Conservation (phyloP, 78 protist genomes). For the Dictyostelium firmibasis region DNA sequence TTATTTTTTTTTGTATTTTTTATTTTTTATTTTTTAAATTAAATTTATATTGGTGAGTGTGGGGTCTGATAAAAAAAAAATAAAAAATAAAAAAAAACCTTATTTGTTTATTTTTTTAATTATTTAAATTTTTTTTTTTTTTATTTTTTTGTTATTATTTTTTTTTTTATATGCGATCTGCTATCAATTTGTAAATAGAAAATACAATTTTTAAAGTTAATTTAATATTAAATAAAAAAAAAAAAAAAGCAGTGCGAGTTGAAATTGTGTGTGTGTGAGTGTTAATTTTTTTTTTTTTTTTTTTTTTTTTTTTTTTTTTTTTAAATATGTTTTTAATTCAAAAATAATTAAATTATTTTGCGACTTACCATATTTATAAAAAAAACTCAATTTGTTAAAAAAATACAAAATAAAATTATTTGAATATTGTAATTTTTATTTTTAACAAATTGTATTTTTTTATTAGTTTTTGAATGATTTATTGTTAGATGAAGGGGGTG, state of each 20-base stretch:
- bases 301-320: too few relatives aligned
- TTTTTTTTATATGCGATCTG: neutral
- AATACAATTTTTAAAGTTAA: neutral
- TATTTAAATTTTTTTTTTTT: neutral
- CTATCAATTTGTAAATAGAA: neutral
- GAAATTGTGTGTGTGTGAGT: neutral
- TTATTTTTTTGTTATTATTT: neutral
- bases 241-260: neutral
- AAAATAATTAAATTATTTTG: neutral
- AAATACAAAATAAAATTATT: neutral
- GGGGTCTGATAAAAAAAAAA: neutral
- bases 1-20: too few relatives aligned
- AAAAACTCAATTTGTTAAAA: neutral
- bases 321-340: neutral
- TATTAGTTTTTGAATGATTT: neutral
- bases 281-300: neutral
- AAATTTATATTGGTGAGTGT: neutral
- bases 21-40: neutral
- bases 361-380: neutral
- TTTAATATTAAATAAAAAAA: neutral
- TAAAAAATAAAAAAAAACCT: too few relatives aligned
- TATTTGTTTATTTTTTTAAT: neutral
- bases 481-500: neutral
- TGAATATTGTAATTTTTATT: neutral
- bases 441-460: neutral